A percentile compares a stretch with the other conserved stretches of the same genome.
phyloP scores from a whole-genome alignment of 306 rosid species.

The Casuarina cunninghamiana region DNA sequence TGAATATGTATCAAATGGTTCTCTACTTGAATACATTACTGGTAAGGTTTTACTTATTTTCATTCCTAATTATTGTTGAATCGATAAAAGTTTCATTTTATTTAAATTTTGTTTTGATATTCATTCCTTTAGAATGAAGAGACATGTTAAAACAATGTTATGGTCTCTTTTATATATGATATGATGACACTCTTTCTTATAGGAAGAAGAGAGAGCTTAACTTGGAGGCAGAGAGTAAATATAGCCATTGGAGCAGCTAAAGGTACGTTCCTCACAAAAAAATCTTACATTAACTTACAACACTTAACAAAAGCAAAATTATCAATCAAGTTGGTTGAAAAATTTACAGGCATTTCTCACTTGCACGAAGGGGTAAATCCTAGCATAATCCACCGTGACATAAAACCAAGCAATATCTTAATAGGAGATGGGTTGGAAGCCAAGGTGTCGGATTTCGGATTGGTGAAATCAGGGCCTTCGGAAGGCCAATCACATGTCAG shows the following conservation, averaged over 20 bases:
- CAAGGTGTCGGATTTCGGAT: slow-evolving; percentile 85
- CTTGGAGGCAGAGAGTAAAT: slow-evolving; percentile 75
- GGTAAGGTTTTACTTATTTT: slow-evolving; percentile 38
- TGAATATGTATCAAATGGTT: slow-evolving; percentile 79
- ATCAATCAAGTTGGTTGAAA: slow-evolving; percentile 8
- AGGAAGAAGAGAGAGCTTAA: slow-evolving; percentile 64
- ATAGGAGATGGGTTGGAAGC: slow-evolving; percentile 78
- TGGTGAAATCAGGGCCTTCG: slow-evolving; percentile 67
- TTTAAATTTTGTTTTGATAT: too few relatives aligned
- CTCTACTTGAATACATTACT: slow-evolving; percentile 68
- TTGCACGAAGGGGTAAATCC: slow-evolving; percentile 71
- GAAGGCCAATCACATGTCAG: slow-evolving; percentile 82
- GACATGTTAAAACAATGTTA: too few relatives aligned
- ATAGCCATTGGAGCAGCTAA: slow-evolving; percentile 85
- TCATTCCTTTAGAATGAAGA: too few relatives aligned
- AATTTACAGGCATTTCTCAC: slow-evolving; percentile 62
- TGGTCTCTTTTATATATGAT: too few relatives aligned
- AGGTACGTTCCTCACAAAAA: slow-evolving; percentile 37
- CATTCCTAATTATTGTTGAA: neutral
- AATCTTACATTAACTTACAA: neutral
- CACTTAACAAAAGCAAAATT: neutral
- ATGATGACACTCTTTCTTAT: neutral
- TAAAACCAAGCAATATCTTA: slow-evolving; percentile 81
- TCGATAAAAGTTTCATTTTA: too few relatives aligned
- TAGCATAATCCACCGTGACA: slow-evolving; percentile 73